Evolutionary conservation across 1,284 basidiomycete genomes (phyloP), one percentile per base, ranked within the genome.

Genomic region (Filobasidium uniguttulatum): DNA sequence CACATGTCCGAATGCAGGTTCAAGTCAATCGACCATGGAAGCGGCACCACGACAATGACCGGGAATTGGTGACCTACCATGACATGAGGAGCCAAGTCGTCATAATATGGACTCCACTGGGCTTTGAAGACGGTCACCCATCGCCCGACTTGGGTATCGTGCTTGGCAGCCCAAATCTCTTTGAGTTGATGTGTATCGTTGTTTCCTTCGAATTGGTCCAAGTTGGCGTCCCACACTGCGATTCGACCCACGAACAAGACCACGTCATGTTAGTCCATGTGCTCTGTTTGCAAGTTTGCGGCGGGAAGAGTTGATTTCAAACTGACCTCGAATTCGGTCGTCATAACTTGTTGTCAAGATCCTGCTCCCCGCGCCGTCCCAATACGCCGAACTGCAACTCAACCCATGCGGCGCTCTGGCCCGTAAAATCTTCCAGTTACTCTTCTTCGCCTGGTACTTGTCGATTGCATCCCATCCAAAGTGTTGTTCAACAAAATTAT

Each of bases 81-180:
- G 52, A 72, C 68, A 55, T 71, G 68, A 0, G 71, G 70, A 44
- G 62, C 59, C 48, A 63, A 63, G n/a, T 68, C 62, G 48, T 66
- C 66, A 52, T 68, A 68, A 30, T 60, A 44, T 14, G 40, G 40
- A 6, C 62, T 63, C 72, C 71, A 74, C 47, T 71, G 68, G 1
- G 72, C 72, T 19, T 71, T 66, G 31, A 74, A 60, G 46, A 73
- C 72, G 14, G 70, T 70, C 7, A 72, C 61, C 66, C 70, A 72
- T 31, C 70, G 59, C 1, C 71, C 71, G 5, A 70, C 72, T 50
- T 73, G 71, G 56, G 68, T 71, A 58, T 73, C 68, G 60, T 73
- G 72, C 15, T 55, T 54, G 28, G 70, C 40, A 12, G 4, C 12
- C 40, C 40, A 43, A 14, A 43, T 26, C 26, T 43, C 25, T 28